A percentile compares a stretch with the other conserved stretches of the same genome.
phyloP scores from a whole-genome alignment of 805 yeast genomes.

The Candida parachauliodes region DNA sequence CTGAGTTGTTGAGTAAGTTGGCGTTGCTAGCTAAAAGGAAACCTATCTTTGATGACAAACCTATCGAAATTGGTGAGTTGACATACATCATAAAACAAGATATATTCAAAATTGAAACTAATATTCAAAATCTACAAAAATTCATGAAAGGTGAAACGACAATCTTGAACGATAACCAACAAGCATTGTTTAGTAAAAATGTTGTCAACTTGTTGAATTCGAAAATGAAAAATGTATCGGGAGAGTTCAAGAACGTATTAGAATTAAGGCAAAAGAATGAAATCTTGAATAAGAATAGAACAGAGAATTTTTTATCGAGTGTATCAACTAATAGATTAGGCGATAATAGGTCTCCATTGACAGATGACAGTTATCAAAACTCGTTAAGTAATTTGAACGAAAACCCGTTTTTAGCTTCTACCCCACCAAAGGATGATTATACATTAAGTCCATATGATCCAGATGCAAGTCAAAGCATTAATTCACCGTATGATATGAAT shows the following conservation, averaged over 20 bases:
- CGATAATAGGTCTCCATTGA: slow-evolving; percentile 26
- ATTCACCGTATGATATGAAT: slow-evolving; percentile 21
- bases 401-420: slow-evolving; percentile 30
- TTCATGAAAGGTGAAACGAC: slow-evolving; percentile 45
- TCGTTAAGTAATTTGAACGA: slow-evolving; percentile 19
- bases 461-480: slow-evolving; percentile 22
- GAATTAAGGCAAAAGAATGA: slow-evolving; percentile 85
- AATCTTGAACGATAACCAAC: slow-evolving; percentile 52
- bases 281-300: slow-evolving; percentile 71
- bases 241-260: slow-evolving; percentile 85
- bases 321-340: slow-evolving; percentile 27
- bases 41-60: slow-evolving; percentile 90
- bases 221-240: slow-evolving; percentile 86
- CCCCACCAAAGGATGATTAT: neutral
- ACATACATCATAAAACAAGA: slow-evolving; percentile 87
- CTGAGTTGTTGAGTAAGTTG: slow-evolving; percentile 72
- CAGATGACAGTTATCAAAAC: neutral
- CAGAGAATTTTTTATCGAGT: slow-evolving; percentile 75
- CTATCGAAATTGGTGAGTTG: slow-evolving; percentile 88
- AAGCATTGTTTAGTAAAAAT: slow-evolving; percentile 72
- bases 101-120: slow-evolving; percentile 74
- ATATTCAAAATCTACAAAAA: slow-evolving; percentile 57
- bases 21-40: slow-evolving; percentile 85
- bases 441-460: slow-evolving; percentile 20
- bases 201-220: slow-evolving; percentile 85